Evolutionary conservation across 306 rosid genomes (phyloP).

Genomic region (Adenanthera pavonina): DNA sequence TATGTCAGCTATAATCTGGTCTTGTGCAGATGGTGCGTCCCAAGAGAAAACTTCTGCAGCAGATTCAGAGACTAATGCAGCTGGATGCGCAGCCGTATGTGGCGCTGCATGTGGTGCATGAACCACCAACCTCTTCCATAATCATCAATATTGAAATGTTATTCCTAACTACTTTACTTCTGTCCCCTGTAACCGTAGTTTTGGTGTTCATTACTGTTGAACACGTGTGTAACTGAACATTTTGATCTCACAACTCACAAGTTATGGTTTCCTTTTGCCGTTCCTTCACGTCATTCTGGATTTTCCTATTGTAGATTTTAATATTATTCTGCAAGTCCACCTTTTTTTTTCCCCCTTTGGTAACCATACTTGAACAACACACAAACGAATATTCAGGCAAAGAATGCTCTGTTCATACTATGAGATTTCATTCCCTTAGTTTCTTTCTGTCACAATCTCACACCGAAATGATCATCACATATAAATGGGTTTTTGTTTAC

Average conservation of each 20-base stretch:
- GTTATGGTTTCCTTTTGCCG: constrained; percentile 1
- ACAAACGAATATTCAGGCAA: background rate
- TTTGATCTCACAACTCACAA: constrained; percentile 16
- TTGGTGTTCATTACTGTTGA: constrained; percentile 22
- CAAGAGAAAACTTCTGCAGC: constrained; percentile 55
- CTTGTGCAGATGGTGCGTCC: constrained; percentile 65
- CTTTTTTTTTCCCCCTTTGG: background rate
- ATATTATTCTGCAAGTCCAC: background rate
- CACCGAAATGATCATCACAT: background rate
- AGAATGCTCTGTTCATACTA: background rate
- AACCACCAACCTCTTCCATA: constrained; percentile 3
- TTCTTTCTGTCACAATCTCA: background rate
- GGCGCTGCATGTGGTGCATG: constrained; percentile 76
- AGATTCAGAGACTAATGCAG: constrained; percentile 56
- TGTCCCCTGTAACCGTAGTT: constrained; percentile 3
- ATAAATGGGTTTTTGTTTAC: background rate
- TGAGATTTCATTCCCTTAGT: background rate
- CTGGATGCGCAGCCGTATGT: constrained; percentile 66
- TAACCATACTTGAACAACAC: background rate
- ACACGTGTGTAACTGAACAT: background rate
- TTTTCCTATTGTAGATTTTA: background rate
- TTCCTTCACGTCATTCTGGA: constrained; percentile 3
- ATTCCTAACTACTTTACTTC: constrained; percentile 23
- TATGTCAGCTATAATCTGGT: constrained; percentile 59
- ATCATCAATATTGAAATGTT: constrained; percentile 3